A percentile compares a stretch with the other conserved stretches of the same genome.
phyloP scores from a whole-genome alignment of 1,139 yeast species.

The Candida freyschussii region DNA sequence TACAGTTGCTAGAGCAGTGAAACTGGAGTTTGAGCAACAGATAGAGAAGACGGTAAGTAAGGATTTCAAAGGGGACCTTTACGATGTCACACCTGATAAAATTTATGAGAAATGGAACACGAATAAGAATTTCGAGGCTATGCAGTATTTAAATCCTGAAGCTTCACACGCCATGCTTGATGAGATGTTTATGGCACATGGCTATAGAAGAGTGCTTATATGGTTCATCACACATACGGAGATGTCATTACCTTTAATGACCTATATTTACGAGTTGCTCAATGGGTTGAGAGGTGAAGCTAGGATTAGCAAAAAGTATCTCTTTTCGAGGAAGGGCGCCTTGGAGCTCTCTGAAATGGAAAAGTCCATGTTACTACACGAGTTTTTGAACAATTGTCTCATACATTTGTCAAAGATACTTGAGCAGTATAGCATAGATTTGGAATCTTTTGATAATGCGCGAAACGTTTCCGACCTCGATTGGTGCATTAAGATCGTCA shows the following conservation, averaged over 20 bases:
- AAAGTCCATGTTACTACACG: constrained; percentile 62
- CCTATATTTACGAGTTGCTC: constrained; percentile 57
- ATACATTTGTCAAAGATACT: constrained; percentile 39
- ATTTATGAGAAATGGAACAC: constrained; percentile 43
- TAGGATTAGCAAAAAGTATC: constrained; percentile 27
- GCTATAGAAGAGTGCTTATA: constrained; percentile 55
- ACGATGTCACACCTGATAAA: constrained; percentile 42
- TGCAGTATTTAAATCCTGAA: constrained; percentile 37
- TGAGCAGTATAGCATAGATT: constrained; percentile 13
- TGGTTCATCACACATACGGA: constrained; percentile 61
- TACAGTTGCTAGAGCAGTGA: constrained; percentile 50
- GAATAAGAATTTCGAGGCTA: constrained; percentile 38
- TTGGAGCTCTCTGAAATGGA: constrained; percentile 52
- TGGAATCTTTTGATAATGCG: constrained; percentile 8
- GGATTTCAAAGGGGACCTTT: constrained; percentile 10
- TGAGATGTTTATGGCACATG: constrained; percentile 63
- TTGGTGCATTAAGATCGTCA: constrained; percentile 47
- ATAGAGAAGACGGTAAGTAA: constrained; percentile 26
- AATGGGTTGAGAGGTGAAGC: constrained; percentile 47
- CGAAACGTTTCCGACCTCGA: constrained; percentile 25
- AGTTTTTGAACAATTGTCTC: constrained; percentile 54
- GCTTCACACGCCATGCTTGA: constrained; percentile 54
- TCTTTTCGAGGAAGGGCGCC: constrained; percentile 52
- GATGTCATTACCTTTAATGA: constrained; percentile 48
- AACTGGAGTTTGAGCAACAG: constrained; percentile 34